Percentiles rank a stretch among this genome's conserved stretches.
Conservation (phyloP, 2,329 filamentous ascomycete species). For the Alternaria atra region DNA sequence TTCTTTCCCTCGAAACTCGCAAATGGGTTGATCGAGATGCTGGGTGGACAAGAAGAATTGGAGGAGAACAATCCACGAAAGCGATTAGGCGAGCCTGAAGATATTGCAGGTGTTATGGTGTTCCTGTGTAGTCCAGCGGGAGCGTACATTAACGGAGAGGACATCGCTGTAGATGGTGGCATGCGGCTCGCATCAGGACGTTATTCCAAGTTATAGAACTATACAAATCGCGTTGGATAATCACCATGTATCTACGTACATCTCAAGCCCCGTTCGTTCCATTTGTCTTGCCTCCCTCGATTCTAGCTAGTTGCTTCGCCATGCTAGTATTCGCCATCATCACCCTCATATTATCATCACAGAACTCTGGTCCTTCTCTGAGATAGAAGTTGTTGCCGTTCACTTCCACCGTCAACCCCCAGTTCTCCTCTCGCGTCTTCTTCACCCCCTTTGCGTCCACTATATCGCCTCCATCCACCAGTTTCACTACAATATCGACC, state of each 20-base stretch:
- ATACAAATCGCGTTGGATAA: not conserved
- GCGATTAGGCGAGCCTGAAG: conserved; percentile 45
- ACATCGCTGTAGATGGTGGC: conserved; percentile 45
- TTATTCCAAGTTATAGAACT: conserved; percentile 36
- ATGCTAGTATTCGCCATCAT: conserved; percentile 46
- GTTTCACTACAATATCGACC: conserved; percentile 36
- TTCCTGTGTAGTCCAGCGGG: conserved; percentile 44
- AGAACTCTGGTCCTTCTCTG: conserved; percentile 27
- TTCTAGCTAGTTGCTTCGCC: conserved; percentile 36
- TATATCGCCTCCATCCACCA: conserved; percentile 45
- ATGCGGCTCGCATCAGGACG: conserved; percentile 38
- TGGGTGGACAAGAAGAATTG: conserved; percentile 54
- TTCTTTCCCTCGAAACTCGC: conserved; percentile 53
- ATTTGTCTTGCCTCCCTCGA: conserved; percentile 28
- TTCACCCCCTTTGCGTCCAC: conserved; percentile 34
- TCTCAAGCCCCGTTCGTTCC: conserved; percentile 6
- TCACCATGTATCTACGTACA: not conserved
- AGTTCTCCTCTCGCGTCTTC: conserved; percentile 31
- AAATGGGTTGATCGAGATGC: conserved; percentile 48
- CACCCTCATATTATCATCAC: conserved; percentile 39
- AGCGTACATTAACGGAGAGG: conserved; percentile 45
- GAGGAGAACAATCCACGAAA: conserved; percentile 44
- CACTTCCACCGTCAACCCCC: conserved; percentile 41
- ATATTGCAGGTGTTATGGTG: conserved; percentile 51
- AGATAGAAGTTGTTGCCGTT: conserved; percentile 41